Conservation (phyloP, 2,329 filamentous ascomycete genomes). For the Apiospora kogelbergensis region DNA sequence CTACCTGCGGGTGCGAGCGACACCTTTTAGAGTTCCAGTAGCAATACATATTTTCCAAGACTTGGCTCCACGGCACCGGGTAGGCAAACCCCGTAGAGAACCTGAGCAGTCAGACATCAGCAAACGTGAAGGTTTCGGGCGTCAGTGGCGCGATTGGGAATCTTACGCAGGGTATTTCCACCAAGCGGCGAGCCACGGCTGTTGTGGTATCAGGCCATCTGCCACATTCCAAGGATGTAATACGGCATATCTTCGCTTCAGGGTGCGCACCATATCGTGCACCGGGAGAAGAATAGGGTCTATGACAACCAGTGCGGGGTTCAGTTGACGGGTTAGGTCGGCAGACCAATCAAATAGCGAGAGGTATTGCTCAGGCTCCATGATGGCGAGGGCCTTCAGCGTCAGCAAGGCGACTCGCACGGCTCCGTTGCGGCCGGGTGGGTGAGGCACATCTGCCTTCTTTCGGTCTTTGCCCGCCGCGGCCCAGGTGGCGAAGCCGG, state of each 20-base stretch:
- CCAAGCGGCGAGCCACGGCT: neutral
- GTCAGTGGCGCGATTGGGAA: neutral
- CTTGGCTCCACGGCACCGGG: neutral
- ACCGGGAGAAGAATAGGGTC: neutral
- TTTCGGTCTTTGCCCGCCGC: neutral
- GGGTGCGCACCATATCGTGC: neutral
- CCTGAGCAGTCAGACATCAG: neutral
- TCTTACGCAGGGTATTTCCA: conserved; percentile 4
- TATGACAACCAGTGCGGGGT: neutral
- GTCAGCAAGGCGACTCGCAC: neutral
- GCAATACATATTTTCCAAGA: neutral
- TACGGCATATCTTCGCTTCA: neutral
- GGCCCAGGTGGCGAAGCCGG: conserved; percentile 5
- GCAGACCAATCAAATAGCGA: conserved; percentile 1
- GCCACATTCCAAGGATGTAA: conserved; percentile 4
- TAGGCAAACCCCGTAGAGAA: neutral
- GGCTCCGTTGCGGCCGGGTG: neutral
- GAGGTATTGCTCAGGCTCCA: neutral
- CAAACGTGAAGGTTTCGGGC: no score
- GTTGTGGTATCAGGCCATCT: neutral
- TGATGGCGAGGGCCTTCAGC: conserved; percentile 4
- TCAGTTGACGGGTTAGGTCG: neutral
- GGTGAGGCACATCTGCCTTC: conserved; percentile 3
- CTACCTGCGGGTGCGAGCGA: neutral
- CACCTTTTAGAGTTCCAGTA: neutral